These are phyloP conservation scores for Persicaria tinctoria DNA, from an alignment of 148 eudicot genomes.

Conservation along the genomic window DNA sequence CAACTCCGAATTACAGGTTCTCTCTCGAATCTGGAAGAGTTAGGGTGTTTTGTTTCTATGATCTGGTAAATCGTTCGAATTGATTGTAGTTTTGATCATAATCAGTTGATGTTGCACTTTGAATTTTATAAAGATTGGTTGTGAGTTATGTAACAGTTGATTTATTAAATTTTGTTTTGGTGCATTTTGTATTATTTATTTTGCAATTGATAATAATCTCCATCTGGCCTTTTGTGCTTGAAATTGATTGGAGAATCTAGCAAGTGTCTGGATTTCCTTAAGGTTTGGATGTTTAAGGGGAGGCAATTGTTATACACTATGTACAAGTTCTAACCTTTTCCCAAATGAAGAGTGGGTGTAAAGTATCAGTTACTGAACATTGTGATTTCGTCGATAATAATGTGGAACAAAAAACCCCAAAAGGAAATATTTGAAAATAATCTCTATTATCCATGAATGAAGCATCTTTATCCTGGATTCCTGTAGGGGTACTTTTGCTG, in stretches of 20 bases:
- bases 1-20: not conserved
- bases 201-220: not conserved
- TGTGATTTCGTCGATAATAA: not conserved
- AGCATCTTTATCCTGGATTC: too few relatives aligned
- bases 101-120: not conserved
- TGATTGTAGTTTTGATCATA: not conserved
- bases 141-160: not conserved
- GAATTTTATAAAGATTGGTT: not conserved
- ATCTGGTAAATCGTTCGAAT: not conserved
- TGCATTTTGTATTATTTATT: not conserved
- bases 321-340: not conserved
- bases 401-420: too few relatives aligned
- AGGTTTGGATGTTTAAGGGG: too few relatives aligned
- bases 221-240: not conserved
- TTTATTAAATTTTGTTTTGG: not conserved
- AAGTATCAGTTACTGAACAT: not conserved
- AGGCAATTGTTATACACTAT: too few relatives aligned
- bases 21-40: not conserved
- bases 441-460: too few relatives aligned
- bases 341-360: not conserved
- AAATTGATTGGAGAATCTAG: too few relatives aligned
- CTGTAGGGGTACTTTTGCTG: too few relatives aligned
- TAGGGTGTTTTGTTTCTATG: not conserved
- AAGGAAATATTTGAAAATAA: too few relatives aligned
- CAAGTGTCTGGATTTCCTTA: too few relatives aligned